A percentile compares a stretch with the other conserved stretches of the same genome.
Conservation (phyloP, 2,329 filamentous ascomycete species). For the Zelopaecilomyces penicillatus region DNA sequence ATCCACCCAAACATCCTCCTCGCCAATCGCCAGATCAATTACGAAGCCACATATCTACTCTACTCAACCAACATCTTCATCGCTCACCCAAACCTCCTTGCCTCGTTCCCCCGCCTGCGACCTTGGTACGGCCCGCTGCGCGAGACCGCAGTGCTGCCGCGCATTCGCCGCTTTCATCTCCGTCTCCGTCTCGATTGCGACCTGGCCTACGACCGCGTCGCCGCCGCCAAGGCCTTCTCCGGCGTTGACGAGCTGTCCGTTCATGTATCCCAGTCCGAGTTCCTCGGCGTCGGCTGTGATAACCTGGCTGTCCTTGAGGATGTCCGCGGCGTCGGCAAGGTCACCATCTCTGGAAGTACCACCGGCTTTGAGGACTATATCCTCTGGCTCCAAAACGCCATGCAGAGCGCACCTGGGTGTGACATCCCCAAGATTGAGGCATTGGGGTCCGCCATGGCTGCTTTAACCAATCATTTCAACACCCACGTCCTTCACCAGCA, state of each 20-base stretch:
- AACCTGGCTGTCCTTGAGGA: constrained; percentile 34
- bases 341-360: constrained; percentile 28
- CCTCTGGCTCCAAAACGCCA: constrained; percentile 29
- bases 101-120: constrained; percentile 32
- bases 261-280: constrained; percentile 29
- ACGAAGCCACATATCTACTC: constrained; percentile 32
- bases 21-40: constrained; percentile 31
- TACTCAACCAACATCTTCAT: constrained; percentile 37
- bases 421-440: constrained; percentile 15
- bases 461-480: too few species aligned
- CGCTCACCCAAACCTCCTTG: constrained; percentile 32
- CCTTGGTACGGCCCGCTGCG: constrained; percentile 23
- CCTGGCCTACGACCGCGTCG: constrained; percentile 22
- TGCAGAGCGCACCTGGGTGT: constrained; percentile 22
- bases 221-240: constrained; percentile 26
- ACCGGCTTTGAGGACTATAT: constrained; percentile 35
- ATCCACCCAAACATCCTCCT: constrained; percentile 33
- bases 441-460: too few species aligned
- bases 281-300: constrained; percentile 28
- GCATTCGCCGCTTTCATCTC: constrained; percentile 31
- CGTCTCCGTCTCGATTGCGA: constrained; percentile 33
- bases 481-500: too few species aligned
- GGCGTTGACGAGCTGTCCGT: constrained; percentile 31
- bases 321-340: constrained; percentile 31
- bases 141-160: constrained; percentile 19